These are phyloP conservation scores for Fusarium pseudonygamai DNA, from an alignment of 2,329 filamentous ascomycete genomes.

Conservation along the genomic window DNA sequence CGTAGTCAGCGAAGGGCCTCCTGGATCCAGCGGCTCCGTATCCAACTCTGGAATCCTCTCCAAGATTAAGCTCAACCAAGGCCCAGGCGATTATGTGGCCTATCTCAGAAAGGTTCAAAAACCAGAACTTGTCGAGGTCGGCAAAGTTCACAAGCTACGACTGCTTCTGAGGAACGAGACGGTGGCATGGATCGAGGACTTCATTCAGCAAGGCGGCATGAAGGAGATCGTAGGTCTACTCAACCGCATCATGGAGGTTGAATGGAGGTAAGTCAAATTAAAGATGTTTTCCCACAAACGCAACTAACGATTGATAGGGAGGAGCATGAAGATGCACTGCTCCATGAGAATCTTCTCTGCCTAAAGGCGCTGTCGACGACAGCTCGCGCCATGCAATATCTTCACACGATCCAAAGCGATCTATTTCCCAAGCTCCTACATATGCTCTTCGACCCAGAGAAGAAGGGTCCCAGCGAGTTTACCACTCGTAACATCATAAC, in stretches of 20 bases:
- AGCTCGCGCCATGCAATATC: conserved; percentile 81
- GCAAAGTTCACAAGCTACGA: conserved; percentile 91
- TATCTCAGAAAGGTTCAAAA: conserved; percentile 85
- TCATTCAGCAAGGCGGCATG: conserved; percentile 91
- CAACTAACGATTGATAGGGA: conserved; percentile 64
- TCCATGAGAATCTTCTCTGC: conserved; percentile 92
- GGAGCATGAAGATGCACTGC: conserved; percentile 91
- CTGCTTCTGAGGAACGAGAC: conserved; percentile 93
- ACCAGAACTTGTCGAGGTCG: conserved; percentile 88
- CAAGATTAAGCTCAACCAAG: conserved; percentile 77
- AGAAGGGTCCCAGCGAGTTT: conserved; percentile 97
- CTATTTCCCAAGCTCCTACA: conserved; percentile 87
- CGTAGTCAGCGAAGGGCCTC: conserved; percentile 68
- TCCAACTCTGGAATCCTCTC: conserved; percentile 68
- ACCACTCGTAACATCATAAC: conserved; percentile 91
- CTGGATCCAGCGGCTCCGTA: conserved; percentile 61
- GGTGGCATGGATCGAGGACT: conserved; percentile 92
- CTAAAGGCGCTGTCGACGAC: conserved; percentile 96
- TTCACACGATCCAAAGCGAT: conserved; percentile 79
- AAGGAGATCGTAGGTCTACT: conserved; percentile 86
- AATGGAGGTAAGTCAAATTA: conserved; percentile 81
- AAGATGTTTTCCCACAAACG: background rate
- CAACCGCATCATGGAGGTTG: conserved; percentile 91
- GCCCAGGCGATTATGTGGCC: conserved; percentile 84
- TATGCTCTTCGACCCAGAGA: conserved; percentile 97